Evolutionary conservation across 495 filamentous ascomycete species (phyloP), one percentile per base, ranked within the genome.

Genomic region (Margaritispora aquatica): DNA sequence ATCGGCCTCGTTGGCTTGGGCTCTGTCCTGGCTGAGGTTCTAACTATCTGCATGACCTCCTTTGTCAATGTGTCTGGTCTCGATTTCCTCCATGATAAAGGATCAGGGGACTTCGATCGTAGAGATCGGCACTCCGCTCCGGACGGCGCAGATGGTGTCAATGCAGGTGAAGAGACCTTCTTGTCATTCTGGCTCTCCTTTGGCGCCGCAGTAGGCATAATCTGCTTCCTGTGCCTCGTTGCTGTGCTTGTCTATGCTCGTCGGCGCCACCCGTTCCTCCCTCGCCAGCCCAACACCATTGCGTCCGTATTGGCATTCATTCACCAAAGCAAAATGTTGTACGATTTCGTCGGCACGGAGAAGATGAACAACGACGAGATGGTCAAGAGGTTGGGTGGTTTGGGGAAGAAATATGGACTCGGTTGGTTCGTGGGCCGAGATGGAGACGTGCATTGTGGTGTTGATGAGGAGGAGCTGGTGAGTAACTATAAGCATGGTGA

Each of bases 401-500:
- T 80, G 19, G 75, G 74, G 15, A 88, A 87, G 74, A 83, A 73
- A 46, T 90, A 89, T 66, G 87, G 84, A 0, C 70, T 89, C 19
- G 87, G 87, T 1, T 89, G 87, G 87, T 89, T 88, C 63, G 70
- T 70, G 17, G 87, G 87, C 0, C 61, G 85, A 2, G 87, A 90
- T 61, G 82, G 81, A 7, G 73, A 81, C 61, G 72, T 72, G 48
- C 87, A 89, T 73, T 82, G 84, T 58, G 87, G 87, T 17, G 79
- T 90, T 36, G 87, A 90, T 60, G 75, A 86, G 72, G 87, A 90
- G 71, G 81, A 84, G 69, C 67, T 90, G 55, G 61, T 79, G 57
- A 76, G 75, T 49, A 69, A 62, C 49, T 90, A 88, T 68, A 80
- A 73, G 68, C 77, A 84, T 65, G 84, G 85, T n/a, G 72, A 62